These are phyloP conservation scores for Uromyces viciae-fabae DNA, from an alignment of 1,284 basidiomycete species.

Conservation along the genomic window DNA sequence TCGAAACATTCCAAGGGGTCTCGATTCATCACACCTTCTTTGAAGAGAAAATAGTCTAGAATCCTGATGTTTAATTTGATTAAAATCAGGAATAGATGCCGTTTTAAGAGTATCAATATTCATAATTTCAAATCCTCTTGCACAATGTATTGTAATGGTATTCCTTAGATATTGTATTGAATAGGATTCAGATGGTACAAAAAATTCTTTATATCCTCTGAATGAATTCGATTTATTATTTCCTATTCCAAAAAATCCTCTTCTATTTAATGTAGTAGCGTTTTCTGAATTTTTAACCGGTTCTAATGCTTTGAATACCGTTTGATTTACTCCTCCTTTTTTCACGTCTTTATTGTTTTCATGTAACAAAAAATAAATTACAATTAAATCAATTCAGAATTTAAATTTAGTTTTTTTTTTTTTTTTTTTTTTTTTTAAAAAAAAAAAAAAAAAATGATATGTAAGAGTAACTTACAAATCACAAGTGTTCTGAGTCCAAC, in stretches of 20 bases:
- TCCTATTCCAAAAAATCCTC: conserved; percentile 37
- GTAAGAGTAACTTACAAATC: conserved; percentile 56
- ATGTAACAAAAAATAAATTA: neutral
- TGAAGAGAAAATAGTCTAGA: conserved; percentile 67
- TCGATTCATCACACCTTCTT: conserved; percentile 71
- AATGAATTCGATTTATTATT: conserved; percentile 20
- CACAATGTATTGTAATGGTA: conserved; percentile 77
- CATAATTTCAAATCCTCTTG: conserved; percentile 72
- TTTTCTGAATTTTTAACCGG: conserved; percentile 78
- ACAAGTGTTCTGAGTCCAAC: conserved; percentile 79
- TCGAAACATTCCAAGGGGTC: conserved; percentile 88
- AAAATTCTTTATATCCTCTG: conserved; percentile 46
- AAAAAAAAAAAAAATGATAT: neutral
- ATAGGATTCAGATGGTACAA: conserved; percentile 46
- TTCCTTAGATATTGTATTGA: conserved; percentile 65
- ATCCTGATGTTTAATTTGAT: conserved; percentile 63
- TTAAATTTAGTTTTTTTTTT: too few species aligned
- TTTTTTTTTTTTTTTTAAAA: too few species aligned
- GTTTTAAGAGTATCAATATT: conserved; percentile 61
- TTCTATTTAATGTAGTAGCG: conserved; percentile 62
- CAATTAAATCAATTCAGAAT: neutral
- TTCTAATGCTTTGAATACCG: conserved; percentile 87
- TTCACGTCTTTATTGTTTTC: conserved; percentile 69
- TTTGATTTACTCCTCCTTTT: conserved; percentile 75
- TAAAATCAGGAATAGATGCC: conserved; percentile 61